Percentiles rank a stretch among this genome's conserved stretches.
Evolutionary conservation across 805 yeast genomes (phyloP).

Genomic region (Candida loeiensis): DNA sequence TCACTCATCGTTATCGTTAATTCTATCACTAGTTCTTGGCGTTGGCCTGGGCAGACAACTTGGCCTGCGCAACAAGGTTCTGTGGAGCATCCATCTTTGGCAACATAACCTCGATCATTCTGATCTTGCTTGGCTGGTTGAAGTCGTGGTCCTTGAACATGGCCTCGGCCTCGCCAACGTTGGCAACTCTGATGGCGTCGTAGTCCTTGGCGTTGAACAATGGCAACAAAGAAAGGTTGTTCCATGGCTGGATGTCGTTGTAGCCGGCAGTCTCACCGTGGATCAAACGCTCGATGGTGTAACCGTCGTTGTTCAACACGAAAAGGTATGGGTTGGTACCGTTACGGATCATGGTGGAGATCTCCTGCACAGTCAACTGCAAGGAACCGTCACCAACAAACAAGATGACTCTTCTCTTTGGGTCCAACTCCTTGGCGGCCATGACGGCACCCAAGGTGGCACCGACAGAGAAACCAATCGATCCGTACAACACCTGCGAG

Average conservation of each 20-base stretch:
- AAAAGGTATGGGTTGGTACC: slow-evolving; percentile 16
- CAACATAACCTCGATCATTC: slow-evolving; percentile 20
- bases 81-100: slow-evolving; percentile 20
- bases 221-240: slow-evolving; percentile 15
- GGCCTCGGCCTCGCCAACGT: slow-evolving; percentile 15
- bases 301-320: slow-evolving; percentile 22
- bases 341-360: slow-evolving; percentile 18
- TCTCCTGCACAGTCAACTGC: slow-evolving; percentile 24
- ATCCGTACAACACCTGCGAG: slow-evolving; percentile 35
- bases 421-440: slow-evolving; percentile 33
- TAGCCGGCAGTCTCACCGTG: slow-evolving; percentile 19
- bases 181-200: slow-evolving; percentile 14
- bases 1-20: neutral
- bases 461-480: slow-evolving; percentile 36
- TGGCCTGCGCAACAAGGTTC: slow-evolving; percentile 28
- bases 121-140: slow-evolving; percentile 14
- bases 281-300: slow-evolving; percentile 21
- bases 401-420: slow-evolving; percentile 19
- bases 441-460: slow-evolving; percentile 32
- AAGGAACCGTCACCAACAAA: slow-evolving; percentile 22
- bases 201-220: slow-evolving; percentile 17
- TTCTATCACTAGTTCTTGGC: slow-evolving; percentile 5
- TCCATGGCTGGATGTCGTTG: slow-evolving; percentile 22
- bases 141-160: slow-evolving; percentile 16
- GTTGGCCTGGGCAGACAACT: slow-evolving; percentile 28